phyloP scores from a whole-genome alignment of 176 grass and related monocot species.

The Avena eriantha region DNA sequence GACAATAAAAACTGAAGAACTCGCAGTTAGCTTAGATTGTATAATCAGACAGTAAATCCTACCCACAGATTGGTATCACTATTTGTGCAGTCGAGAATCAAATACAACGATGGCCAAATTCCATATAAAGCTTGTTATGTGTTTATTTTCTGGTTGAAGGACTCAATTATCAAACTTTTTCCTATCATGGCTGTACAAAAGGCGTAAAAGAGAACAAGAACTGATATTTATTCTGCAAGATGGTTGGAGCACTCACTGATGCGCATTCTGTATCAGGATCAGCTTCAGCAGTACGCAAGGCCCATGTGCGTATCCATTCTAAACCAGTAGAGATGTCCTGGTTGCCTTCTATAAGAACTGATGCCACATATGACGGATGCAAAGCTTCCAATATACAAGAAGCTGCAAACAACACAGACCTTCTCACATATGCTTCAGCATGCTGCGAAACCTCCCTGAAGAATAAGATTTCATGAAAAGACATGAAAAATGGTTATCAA shows the following conservation, averaged over 20 bases:
- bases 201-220: constrained; percentile 1
- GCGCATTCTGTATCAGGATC: constrained; percentile 87
- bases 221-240: constrained; percentile 20
- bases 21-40: neutral
- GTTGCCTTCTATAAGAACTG: constrained; percentile 85
- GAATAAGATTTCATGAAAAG: constrained; percentile 32
- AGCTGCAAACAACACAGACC: constrained; percentile 83
- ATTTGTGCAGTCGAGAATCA: neutral
- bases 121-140: neutral
- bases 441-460: constrained; percentile 75
- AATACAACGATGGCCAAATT: neutral
- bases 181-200: neutral
- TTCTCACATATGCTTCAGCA: constrained; percentile 95
- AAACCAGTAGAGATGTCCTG: constrained; percentile 74
- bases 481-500: neutral
- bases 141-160: neutral
- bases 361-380: constrained; percentile 86
- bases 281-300: constrained; percentile 76
- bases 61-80: no score
- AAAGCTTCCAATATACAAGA: constrained; percentile 87
- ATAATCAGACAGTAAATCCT: neutral
- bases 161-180: no score
- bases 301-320: constrained; percentile 91
- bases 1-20: neutral
- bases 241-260: constrained; percentile 59